Base-by-base conservation (phyloP, 345 rosid species). In the Conringia planisiliqua region DNA sequence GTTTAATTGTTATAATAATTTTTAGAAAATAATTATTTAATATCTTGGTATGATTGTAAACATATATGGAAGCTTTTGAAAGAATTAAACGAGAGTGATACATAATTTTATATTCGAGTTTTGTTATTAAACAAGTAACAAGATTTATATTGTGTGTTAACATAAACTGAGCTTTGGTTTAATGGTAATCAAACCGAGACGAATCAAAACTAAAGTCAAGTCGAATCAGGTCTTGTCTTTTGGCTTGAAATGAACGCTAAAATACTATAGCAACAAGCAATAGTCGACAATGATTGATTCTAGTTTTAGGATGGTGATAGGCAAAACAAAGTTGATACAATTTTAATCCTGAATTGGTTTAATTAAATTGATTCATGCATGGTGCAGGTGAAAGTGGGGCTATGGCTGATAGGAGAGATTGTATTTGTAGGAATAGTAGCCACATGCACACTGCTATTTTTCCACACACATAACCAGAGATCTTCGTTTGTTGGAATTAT, bases 391-490 rank as follows among this genome's bases (percentile, higher is more conserved):
- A 78, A 73, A 78, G 66, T 73, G 71, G 82, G 78, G 38, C 18
- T 78, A 62, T 72, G 78, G 78, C 39, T 78, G 24, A 46, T 68
- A 54, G 78, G 73, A 44, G 82, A 78, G 74, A 68, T 78, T 61
- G 61, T 73, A 36, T 68, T 78, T 62, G 71, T 78, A 62, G 78
- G 78, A 42, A 67, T 62, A 72, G 75, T 78, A 47, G 78, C 71
- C 74, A 78, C 78, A 61, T 60, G 73, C 32, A 78, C 82, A 68
- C 61, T 78, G 75, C 60, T 72, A 62, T 68, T 78, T 50, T 78
- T 78, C 66, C 82, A 78, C 70, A 78, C 82, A 47, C 78, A 72
- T 68, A 62, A 73, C 20, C 60, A 78, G 24, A 73, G 82, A 73
- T 61, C 75, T 46, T 72, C 75, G 29, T 66, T 78, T 43, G 78